These are phyloP conservation scores for Fusarium irregulare DNA, from an alignment of 2,329 filamentous ascomycete species.

Conservation along the genomic window DNA sequence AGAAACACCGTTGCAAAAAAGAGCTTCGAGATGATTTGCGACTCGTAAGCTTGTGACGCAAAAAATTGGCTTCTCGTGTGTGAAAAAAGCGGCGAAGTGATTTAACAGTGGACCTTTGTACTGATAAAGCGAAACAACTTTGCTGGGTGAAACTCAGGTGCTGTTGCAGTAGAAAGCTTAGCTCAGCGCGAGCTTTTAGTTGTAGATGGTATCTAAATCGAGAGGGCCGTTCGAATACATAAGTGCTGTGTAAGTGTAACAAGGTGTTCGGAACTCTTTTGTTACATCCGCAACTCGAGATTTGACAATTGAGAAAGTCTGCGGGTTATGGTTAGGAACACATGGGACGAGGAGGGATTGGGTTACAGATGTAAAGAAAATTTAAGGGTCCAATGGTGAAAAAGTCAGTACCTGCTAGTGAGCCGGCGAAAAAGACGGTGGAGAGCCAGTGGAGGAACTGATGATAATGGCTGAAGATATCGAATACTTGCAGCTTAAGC, in stretches of 20 bases:
- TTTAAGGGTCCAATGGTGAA: slow-evolving; percentile 21
- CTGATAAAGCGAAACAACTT: slow-evolving; percentile 33
- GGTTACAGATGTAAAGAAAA: slow-evolving; percentile 24
- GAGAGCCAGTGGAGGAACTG: slow-evolving; percentile 41
- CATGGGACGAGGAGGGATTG: slow-evolving; percentile 24
- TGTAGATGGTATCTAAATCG: slow-evolving; percentile 23
- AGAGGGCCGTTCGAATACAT: slow-evolving; percentile 14
- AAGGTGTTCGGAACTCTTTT: slow-evolving; percentile 23
- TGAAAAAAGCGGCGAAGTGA: slow-evolving; percentile 29
- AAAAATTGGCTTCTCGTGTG: slow-evolving; percentile 31
- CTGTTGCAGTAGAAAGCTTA: slow-evolving; percentile 37
- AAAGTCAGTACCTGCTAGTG: slow-evolving; percentile 42
- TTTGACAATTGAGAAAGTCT: slow-evolving; percentile 35
- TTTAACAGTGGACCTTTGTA: slow-evolving; percentile 35
- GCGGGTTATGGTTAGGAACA: slow-evolving; percentile 39
- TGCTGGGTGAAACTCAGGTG: slow-evolving; percentile 28
- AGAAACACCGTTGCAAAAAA: slow-evolving; percentile 23
- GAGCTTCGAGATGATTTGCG: slow-evolving; percentile 27
- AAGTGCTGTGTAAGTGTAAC: slow-evolving; percentile 47
- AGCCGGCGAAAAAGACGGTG: slow-evolving; percentile 42
- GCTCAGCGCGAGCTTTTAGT: slow-evolving; percentile 35
- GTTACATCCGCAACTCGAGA: slow-evolving; percentile 30
- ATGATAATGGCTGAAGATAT: slow-evolving; percentile 39
- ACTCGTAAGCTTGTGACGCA: slow-evolving; percentile 43
- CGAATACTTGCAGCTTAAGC: slow-evolving; percentile 24